Evolutionary conservation across 2,329 filamentous ascomycete species (phyloP), one percentile per base, ranked within the genome.

Genomic region (Thyridium curvatum): DNA sequence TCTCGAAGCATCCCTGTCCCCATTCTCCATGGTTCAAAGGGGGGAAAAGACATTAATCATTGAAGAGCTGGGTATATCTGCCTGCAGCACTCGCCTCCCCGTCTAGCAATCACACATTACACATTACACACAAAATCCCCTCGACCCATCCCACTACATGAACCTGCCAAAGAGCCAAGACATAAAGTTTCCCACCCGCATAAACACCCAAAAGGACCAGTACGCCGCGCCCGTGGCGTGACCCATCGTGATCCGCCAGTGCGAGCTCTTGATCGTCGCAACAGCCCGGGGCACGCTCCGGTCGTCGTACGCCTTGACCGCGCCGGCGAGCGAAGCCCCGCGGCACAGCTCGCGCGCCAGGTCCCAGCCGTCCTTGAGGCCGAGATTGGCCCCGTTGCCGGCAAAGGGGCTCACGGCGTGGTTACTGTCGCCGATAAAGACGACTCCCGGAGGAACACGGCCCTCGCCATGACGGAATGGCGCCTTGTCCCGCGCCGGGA

Each of bases 371-470:
- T 64, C 61, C 44, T 53, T 54, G 16, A 63, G 39, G 6, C 60
- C 61, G 45, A 62, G 44, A 41, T 63, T 62, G 3, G 61, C 60
- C 7, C 62, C 63, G 43, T 58, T 60, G 8, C 62, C 60, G 3
- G 61, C 58, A 47, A 62, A 65, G 1, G 59, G 56, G 29, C 50
- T 59, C 16, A 64, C 56, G 8, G 61, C 61, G 44, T 66, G 61
- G 39, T 65, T 65, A 32, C 53, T 51, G 41, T 65, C 61, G 12
- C 62, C 62, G 14, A 65, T 56, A 37, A 61, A 65, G 26, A 65
- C 44, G 15, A 63, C 49, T 3, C 34, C 17, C 12, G 18, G 9
- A 12, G 50, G 35, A 10, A 41, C 41, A 13, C 45, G 21, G 21
- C 35, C 33, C 13, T 41, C 31, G 14, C 49, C 40, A 35, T 64